These are phyloP conservation scores for Aspergillus glaucus DNA, from an alignment of 2,329 filamentous ascomycete species.

Conservation along the genomic window DNA sequence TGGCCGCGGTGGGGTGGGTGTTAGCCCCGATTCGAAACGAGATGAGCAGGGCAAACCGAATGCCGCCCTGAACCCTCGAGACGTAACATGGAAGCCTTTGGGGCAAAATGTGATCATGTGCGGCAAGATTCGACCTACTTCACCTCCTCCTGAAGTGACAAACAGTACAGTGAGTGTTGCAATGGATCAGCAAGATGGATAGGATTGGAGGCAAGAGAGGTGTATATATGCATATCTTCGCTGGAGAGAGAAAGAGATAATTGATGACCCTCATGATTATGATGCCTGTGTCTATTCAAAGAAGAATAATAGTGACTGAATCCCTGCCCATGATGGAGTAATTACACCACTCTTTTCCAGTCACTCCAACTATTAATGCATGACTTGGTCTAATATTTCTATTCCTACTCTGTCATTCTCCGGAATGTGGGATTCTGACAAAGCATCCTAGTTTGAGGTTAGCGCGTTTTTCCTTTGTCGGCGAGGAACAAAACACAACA, in stretches of 20 bases:
- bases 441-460: not conserved
- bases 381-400: too few relatives aligned
- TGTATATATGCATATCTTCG: too few relatives aligned
- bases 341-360: too few relatives aligned
- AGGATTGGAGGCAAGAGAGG: not conserved
- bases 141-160: constrained; percentile 1
- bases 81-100: constrained; percentile 68
- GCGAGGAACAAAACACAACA: not conserved
- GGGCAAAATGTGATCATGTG: constrained; percentile 80
- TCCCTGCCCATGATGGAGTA: not conserved
- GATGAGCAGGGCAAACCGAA: constrained; percentile 48
- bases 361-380: too few relatives aligned
- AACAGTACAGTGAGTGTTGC: not conserved
- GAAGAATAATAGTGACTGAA: not conserved
- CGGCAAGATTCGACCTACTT: constrained; percentile 48
- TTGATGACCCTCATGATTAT: not conserved
- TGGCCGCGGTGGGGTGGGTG: constrained; percentile 73
- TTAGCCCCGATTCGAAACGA: constrained; percentile 59
- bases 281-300: not conserved
- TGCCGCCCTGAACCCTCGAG: constrained; percentile 58
- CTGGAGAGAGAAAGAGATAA: not conserved
- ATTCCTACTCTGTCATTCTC: too few relatives aligned
- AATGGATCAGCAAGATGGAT: not conserved
- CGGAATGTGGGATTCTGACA: not conserved
- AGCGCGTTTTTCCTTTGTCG: constrained; percentile 1